Conservation (phyloP, 2,329 filamentous ascomycete species). For the Juglanconis oblonga region DNA sequence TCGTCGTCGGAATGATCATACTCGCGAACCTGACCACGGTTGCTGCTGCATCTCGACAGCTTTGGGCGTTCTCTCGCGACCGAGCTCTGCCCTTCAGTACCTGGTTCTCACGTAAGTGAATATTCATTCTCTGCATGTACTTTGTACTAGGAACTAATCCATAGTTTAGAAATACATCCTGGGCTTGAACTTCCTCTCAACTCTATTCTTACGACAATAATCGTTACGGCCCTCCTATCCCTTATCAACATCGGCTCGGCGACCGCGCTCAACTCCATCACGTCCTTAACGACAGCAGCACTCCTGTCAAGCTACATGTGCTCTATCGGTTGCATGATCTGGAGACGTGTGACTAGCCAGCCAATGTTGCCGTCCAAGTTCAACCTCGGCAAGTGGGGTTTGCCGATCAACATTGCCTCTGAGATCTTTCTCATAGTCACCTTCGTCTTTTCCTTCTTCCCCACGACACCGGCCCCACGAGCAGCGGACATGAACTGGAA, state of each 20-base stretch:
- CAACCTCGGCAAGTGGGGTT: conserved; percentile 13
- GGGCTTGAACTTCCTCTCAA: conserved; percentile 11
- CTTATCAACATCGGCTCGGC: conserved; percentile 15
- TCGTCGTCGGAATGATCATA: conserved; percentile 25
- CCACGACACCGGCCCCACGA: conserved; percentile 4
- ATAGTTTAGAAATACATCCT: too few relatives aligned
- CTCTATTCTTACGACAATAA: conserved; percentile 17
- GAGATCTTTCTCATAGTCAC: conserved; percentile 15
- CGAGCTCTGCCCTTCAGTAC: conserved; percentile 31
- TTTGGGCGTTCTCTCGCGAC: conserved; percentile 33
- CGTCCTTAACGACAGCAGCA: conserved; percentile 16
- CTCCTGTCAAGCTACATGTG: conserved; percentile 19
- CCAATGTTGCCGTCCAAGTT: conserved; percentile 14
- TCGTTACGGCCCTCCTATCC: conserved; percentile 3
- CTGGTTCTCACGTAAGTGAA: conserved; percentile 23
- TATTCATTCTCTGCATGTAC: not conserved
- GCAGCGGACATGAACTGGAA: conserved; percentile 19
- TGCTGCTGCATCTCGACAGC: conserved; percentile 28
- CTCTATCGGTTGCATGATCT: conserved; percentile 15
- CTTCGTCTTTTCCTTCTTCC: conserved; percentile 20
- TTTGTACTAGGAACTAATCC: too few relatives aligned
- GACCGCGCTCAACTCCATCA: conserved; percentile 20
- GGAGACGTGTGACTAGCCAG: conserved; percentile 3
- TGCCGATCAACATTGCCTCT: conserved; percentile 15
- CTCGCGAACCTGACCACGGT: conserved; percentile 26